Base-by-base conservation (phyloP, 805 yeast genomes). In the Metschnikowia drakensbergensis region DNA sequence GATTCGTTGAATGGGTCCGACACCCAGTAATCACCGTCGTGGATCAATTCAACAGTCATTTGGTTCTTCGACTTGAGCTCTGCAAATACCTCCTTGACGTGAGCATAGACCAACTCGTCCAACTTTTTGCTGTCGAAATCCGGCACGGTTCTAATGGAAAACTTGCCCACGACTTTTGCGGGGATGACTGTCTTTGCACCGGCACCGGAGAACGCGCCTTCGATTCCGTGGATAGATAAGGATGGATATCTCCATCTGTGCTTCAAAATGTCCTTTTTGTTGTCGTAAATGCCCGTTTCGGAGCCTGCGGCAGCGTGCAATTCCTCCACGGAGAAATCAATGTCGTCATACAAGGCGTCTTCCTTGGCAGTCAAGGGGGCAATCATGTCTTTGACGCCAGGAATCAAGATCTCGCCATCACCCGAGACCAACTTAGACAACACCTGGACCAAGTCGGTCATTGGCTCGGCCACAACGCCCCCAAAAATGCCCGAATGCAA, bases 131-230 rank as follows among this genome's bases (percentile, higher is more conserved):
- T 80, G 51, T 86, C 88, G 63, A 94, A 92, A 71, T 94, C 79
- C 48, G 99, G 99, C 33, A 94, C 99, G 22, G 99, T 94, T 77
- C 99, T 83, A 62, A 94, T 91, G 32, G 96, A 88, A 67, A 94
- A 94, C 74, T 94, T 94, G 62, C 99, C 99, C 46, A 75, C 69
- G 31, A 94, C 98, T 65, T 84, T 86, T 42, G 97, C 88, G 32
- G 99, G 99, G 57, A 94, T 94, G 45, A 94, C 99, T 31, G 99
- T 94, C 76, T 94, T 94, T 50, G 98, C 99, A 56, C 99, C 99
- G 41, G 86, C 79, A 38, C 87, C 92, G 42, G 86, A 84, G 69
- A 94, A 94, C 5, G 98, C 99, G 55, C 99, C 99, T 72, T 94
- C 99, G 48, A 94, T 80, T 58, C 99, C 99, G 70, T 94, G 99